Percentiles rank a stretch among this genome's conserved stretches.
These are phyloP conservation scores for Dysphania ambrosioides DNA, from an alignment of 148 eudicot species.

Conservation along the genomic window DNA sequence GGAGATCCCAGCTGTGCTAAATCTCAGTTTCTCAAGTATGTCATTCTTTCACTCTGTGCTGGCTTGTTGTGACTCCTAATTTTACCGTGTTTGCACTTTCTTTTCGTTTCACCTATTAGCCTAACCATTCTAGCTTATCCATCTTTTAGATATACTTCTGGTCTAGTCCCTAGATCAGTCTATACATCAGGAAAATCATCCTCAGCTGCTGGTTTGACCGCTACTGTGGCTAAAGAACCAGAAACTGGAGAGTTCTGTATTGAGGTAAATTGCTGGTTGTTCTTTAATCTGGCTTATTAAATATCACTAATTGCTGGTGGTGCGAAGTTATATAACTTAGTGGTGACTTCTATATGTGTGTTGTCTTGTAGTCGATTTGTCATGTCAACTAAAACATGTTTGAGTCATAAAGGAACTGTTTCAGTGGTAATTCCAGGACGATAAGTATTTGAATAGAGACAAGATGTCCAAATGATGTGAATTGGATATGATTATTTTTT, in stretches of 20 bases:
- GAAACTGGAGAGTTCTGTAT: slow-evolving; percentile 99
- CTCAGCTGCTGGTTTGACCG: slow-evolving; percentile 99
- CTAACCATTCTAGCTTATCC: slow-evolving; percentile 5
- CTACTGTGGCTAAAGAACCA: slow-evolving; percentile 99
- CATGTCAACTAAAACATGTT: not conserved
- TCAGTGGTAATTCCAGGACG: not conserved
- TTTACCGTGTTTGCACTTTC: not conserved
- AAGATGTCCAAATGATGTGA: not conserved
- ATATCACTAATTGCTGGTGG: not conserved
- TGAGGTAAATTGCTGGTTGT: slow-evolving; percentile 52
- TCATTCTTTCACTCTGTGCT: slow-evolving; percentile 9
- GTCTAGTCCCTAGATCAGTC: slow-evolving; percentile 90
- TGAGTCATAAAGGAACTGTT: not conserved
- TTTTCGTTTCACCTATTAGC: not conserved
- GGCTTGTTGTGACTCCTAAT: not conserved
- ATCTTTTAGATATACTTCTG: slow-evolving; percentile 64
- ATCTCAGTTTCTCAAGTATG: slow-evolving; percentile 96
- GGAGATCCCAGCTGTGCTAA: slow-evolving; percentile 99
- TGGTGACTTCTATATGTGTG: not conserved
- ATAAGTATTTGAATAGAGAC: not conserved
- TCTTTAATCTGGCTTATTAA: not conserved
- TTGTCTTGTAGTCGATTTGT: not conserved
- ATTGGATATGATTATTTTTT: not conserved
- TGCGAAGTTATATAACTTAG: not conserved
- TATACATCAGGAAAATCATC: slow-evolving; percentile 99